Evolutionary conservation across 1,284 basidiomycete species (phyloP).

Genomic region (Pyrrhoderma lamaoense): DNA sequence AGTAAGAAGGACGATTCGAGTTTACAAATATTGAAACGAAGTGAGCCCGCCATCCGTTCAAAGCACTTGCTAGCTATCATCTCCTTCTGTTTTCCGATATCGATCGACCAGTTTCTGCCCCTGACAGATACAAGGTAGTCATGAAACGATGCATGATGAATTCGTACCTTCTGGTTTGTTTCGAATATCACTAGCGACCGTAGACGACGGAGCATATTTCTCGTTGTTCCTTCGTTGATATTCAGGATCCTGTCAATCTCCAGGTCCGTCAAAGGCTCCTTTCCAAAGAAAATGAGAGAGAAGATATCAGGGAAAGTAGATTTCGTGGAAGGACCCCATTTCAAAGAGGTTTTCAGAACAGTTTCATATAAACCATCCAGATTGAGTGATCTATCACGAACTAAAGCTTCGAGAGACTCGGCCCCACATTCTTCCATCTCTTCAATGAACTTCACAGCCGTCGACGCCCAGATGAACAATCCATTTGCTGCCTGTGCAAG

Average conservation of each 20-base stretch:
- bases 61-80: constrained; percentile 21
- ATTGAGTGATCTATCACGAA: neutral
- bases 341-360: neutral
- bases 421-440: too few species aligned
- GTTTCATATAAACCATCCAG: neutral
- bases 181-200: neutral
- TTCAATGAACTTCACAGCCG: constrained; percentile 22
- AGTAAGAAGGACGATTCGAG: constrained; percentile 16
- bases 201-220: neutral
- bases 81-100: too few species aligned
- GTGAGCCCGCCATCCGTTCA: constrained; percentile 5
- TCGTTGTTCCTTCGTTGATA: neutral
- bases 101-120: too few species aligned
- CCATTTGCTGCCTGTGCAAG: constrained; percentile 23
- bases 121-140: neutral
- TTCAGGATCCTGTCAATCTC: neutral
- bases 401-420: too few species aligned
- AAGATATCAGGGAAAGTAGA: neutral
- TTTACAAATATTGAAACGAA: constrained; percentile 20
- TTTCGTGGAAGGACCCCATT: neutral
- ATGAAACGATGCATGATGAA: neutral
- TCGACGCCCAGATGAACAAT: constrained; percentile 26
- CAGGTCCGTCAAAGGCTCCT: neutral
- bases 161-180: neutral
- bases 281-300: neutral